Conservation (phyloP, 306 rosid species). For the Macrotyloma uniflorum region DNA sequence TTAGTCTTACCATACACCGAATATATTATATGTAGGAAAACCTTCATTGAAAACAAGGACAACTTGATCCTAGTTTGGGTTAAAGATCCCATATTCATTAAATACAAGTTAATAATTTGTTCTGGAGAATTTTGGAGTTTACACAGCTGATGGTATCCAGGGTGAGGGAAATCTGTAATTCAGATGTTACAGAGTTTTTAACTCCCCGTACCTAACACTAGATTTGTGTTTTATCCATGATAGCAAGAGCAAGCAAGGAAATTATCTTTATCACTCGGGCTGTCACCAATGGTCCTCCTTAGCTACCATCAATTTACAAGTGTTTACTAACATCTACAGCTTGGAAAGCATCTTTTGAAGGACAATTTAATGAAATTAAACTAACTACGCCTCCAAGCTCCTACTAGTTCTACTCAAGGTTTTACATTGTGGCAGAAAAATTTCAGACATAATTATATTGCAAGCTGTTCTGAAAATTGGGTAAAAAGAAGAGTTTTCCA, state of each 20-base stretch:
- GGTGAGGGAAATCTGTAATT: background rate
- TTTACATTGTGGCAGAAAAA: background rate
- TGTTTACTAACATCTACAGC: background rate
- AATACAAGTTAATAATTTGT: background rate
- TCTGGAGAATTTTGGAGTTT: background rate
- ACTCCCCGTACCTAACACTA: background rate
- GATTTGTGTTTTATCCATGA: background rate
- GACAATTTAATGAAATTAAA: background rate
- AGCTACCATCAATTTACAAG: background rate
- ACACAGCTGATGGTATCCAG: background rate
- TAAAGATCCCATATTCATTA: background rate
- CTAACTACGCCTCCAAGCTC: background rate
- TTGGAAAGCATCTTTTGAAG: conserved; percentile 3
- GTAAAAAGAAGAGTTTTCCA: background rate
- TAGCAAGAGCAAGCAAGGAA: background rate
- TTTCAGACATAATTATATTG: background rate
- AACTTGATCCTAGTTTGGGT: background rate
- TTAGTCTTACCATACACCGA: background rate
- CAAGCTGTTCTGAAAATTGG: background rate
- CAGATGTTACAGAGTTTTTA: background rate
- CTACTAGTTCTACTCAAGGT: background rate
- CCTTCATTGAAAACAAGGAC: background rate
- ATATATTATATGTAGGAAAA: background rate
- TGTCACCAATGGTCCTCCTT: background rate
- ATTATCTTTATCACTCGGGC: background rate